Evolutionary conservation across 805 yeast species (phyloP).

Genomic region (Teunomyces stri): DNA sequence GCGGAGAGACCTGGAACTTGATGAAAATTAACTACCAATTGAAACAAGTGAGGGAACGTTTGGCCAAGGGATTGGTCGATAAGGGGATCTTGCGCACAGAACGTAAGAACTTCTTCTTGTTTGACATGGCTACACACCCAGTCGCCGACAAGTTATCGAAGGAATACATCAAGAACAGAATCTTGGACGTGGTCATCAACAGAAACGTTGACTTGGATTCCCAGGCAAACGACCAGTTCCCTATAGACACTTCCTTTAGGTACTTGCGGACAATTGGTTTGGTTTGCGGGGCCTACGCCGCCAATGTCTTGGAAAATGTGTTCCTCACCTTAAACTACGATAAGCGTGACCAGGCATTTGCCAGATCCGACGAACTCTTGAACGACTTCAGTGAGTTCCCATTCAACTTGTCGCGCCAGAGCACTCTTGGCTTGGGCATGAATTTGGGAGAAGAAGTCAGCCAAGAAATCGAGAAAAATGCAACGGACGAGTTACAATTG

Average conservation of each 20-base stretch:
- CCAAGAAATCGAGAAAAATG: constrained; percentile 50
- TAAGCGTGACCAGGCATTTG: constrained; percentile 86
- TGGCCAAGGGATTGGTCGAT: constrained; percentile 95
- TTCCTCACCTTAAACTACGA: constrained; percentile 75
- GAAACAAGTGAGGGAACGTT: constrained; percentile 94
- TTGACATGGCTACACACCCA: constrained; percentile 99
- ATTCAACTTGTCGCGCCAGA: constrained; percentile 53
- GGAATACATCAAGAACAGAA: constrained; percentile 73
- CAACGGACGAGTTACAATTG: constrained; percentile 60
- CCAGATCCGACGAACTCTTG: constrained; percentile 89
- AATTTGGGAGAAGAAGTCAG: constrained; percentile 61
- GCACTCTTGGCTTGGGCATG: constrained; percentile 67
- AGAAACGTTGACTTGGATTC: constrained; percentile 58
- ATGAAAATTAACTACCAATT: constrained; percentile 92
- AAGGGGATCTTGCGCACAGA: constrained; percentile 96
- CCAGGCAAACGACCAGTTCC: constrained; percentile 58
- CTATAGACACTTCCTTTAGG: constrained; percentile 63
- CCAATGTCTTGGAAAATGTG: constrained; percentile 92
- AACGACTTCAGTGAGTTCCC: constrained; percentile 84
- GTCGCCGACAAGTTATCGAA: constrained; percentile 83
- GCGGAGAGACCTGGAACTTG: constrained; percentile 97
- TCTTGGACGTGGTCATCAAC: constrained; percentile 64
- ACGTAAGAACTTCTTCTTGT: constrained; percentile 86
- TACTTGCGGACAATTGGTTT: constrained; percentile 76
- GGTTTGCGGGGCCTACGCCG: constrained; percentile 90